Percentiles rank a stretch among this genome's conserved stretches.
phyloP scores from a whole-genome alignment of 1,284 basidiomycete genomes.

The Schizophyllum commune region DNA sequence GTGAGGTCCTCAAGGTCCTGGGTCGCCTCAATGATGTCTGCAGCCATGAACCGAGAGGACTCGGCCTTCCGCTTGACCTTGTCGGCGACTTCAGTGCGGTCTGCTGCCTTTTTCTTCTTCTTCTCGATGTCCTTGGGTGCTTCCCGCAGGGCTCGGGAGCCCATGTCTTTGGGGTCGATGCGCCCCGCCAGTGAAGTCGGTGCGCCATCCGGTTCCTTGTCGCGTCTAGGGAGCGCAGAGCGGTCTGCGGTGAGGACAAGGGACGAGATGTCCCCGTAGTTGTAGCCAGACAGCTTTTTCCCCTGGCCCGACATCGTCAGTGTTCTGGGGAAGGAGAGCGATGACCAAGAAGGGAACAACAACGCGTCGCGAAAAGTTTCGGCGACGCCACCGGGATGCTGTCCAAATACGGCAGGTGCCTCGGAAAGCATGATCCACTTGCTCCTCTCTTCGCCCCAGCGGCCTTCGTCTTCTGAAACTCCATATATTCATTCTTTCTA shows the following conservation, averaged over 20 bases:
- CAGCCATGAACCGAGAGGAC: slow-evolving; percentile 62
- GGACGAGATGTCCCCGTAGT: slow-evolving; percentile 85
- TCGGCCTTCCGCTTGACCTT: slow-evolving; percentile 50
- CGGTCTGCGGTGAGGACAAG: slow-evolving; percentile 80
- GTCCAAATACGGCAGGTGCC: background rate
- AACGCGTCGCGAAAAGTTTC: background rate
- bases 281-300: slow-evolving; percentile 75
- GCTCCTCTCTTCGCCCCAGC: background rate
- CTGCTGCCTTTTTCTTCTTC: slow-evolving; percentile 81
- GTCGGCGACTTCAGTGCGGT: slow-evolving; percentile 48
- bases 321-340: background rate
- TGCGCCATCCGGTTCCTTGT: slow-evolving; percentile 94
- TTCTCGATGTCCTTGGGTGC: slow-evolving; percentile 91
- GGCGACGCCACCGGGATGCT: background rate
- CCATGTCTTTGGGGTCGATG: slow-evolving; percentile 92
- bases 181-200: slow-evolving; percentile 89
- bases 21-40: slow-evolving; percentile 89
- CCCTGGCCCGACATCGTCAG: slow-evolving; percentile 35
- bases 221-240: slow-evolving; percentile 67
- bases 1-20: slow-evolving; percentile 89
- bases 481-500: background rate
- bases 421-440: no score
- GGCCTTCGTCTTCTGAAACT: background rate
- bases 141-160: slow-evolving; percentile 79
- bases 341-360: background rate